These are phyloP conservation scores for Pseudomicrostroma phylloplanum DNA, from an alignment of 1,284 basidiomycete species.

Conservation along the genomic window DNA sequence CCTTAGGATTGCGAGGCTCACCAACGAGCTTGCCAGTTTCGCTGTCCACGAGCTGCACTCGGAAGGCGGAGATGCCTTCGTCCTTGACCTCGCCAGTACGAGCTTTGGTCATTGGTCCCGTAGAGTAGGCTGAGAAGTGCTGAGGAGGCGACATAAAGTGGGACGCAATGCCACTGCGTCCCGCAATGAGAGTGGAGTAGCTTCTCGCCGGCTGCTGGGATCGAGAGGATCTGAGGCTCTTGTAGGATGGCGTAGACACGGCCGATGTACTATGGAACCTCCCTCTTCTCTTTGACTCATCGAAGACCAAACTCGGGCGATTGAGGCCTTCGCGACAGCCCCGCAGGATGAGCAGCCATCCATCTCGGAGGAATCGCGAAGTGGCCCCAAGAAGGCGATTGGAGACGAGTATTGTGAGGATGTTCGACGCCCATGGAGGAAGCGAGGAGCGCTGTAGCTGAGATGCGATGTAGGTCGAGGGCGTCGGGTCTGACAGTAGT, in stretches of 20 bases:
- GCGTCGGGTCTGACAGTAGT: background rate
- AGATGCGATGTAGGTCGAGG: background rate
- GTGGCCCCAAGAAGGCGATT: background rate
- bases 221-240: background rate
- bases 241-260: background rate
- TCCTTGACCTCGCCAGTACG: background rate
- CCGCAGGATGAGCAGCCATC: slow-evolving; percentile 2
- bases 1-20: too few species aligned
- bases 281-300: slow-evolving; percentile 4
- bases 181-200: background rate
- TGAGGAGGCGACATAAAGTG: background rate
- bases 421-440: background rate
- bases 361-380: background rate
- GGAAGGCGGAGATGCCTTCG: slow-evolving; percentile 2
- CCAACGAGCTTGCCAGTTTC: too few species aligned
- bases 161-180: too few species aligned
- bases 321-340: slow-evolving; percentile 4
- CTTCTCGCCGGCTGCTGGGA: background rate
- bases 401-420: background rate
- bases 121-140: background rate
- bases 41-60: background rate
- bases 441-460: background rate
- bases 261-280: background rate
- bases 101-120: too few species aligned
- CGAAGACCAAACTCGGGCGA: background rate